Evolutionary conservation across 1,139 yeast species (phyloP).

Genomic region (Geotrichum fermentans): DNA sequence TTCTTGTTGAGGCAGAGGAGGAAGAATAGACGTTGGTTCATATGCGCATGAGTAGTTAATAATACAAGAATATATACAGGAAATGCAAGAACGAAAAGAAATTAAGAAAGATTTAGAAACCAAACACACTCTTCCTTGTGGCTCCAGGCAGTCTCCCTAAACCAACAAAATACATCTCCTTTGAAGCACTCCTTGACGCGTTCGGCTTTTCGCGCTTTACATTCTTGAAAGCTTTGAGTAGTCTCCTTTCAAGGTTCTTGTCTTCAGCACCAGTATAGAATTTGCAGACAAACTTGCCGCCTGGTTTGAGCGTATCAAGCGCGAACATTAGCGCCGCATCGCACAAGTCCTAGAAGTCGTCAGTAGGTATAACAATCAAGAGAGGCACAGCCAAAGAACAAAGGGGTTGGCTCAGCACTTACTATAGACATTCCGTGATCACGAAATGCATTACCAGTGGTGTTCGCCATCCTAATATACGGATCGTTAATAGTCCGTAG

Average conservation of each 20-base stretch:
- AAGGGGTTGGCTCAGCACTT: conserved; percentile 31
- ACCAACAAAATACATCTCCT: conserved; percentile 71
- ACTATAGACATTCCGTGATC: conserved; percentile 60
- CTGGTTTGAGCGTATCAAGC: conserved; percentile 59
- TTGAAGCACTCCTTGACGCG: conserved; percentile 57
- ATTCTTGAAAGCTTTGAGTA: conserved; percentile 52
- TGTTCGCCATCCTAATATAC: conserved; percentile 68
- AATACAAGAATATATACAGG: neutral
- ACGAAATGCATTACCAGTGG: conserved; percentile 56
- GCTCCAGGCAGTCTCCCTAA: conserved; percentile 44
- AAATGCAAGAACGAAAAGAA: neutral
- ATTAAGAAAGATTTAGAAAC: conserved; percentile 1
- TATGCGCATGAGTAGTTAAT: neutral
- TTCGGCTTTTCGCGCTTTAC: conserved; percentile 58
- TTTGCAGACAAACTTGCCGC: conserved; percentile 72
- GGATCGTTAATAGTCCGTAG: conserved; percentile 76
- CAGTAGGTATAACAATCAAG: too few relatives aligned
- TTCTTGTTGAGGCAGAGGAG: conserved; percentile 18
- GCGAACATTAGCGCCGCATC: conserved; percentile 84
- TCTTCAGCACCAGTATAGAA: conserved; percentile 70
- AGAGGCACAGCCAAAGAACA: neutral
- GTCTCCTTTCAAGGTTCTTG: conserved; percentile 49
- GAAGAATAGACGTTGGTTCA: conserved; percentile 6
- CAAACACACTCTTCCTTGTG: conserved; percentile 48
- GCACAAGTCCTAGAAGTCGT: conserved; percentile 84